Evolutionary conservation across 2,329 filamentous ascomycete genomes (phyloP).

Genomic region (Sphaerulina vaccinii): DNA sequence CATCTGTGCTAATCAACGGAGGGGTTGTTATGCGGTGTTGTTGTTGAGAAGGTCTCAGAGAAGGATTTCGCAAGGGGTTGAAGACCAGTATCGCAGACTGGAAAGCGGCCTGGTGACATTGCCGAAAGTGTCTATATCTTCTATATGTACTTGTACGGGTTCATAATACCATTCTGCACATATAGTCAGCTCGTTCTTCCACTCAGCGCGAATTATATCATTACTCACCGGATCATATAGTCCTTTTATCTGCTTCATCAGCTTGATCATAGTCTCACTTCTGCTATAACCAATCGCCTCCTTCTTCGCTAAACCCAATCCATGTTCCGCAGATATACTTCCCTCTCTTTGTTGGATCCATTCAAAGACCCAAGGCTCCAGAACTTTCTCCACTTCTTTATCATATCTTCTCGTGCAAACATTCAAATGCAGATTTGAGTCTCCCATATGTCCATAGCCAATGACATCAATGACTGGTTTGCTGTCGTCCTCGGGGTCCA

Average conservation of each 20-base stretch:
- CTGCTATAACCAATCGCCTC: conserved; percentile 91
- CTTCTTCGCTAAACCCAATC: conserved; percentile 91
- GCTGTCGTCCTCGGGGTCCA: conserved; percentile 68
- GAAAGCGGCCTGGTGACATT: no score
- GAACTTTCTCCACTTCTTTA: conserved; percentile 76
- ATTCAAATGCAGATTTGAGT: conserved; percentile 93
- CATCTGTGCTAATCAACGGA: no score
- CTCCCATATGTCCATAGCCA: conserved; percentile 97
- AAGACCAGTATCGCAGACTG: no score
- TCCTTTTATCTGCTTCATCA: conserved; percentile 96
- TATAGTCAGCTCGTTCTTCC: conserved; percentile 15
- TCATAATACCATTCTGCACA: conserved; percentile 90
- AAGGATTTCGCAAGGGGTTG: no score
- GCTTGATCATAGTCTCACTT: conserved; percentile 76
- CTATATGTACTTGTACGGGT: conserved; percentile 92
- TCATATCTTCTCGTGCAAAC: conserved; percentile 80
- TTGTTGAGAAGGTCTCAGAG: no score
- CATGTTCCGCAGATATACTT: conserved; percentile 96
- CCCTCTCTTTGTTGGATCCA: conserved; percentile 87
- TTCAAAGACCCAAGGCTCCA: conserved; percentile 97
- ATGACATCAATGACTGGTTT: conserved; percentile 85
- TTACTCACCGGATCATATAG: conserved; percentile 85
- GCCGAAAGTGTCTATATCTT: not conserved
- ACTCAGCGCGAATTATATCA: conserved; percentile 14
- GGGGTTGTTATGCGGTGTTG: no score